Conservation (phyloP, 2,329 filamentous ascomycete species). For the Teratosphaeriaceae sp. region DNA sequence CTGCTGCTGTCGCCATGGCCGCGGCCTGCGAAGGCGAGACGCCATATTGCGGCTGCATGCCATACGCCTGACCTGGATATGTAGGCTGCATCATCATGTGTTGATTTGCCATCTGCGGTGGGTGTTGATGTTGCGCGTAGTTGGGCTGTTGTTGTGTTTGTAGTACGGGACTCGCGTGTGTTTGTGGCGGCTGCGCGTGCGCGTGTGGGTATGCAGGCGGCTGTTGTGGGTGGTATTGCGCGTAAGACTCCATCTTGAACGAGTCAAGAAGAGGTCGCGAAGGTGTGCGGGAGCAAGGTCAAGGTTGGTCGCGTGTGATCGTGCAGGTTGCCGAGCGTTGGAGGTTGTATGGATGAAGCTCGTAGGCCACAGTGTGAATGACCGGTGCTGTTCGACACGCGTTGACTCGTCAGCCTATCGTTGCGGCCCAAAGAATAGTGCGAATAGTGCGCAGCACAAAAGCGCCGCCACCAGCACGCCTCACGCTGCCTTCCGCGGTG, state of each 20-base stretch:
- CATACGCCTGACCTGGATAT: constrained; percentile 69
- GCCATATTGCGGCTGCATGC: constrained; percentile 67
- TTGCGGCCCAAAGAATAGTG: constrained; percentile 15
- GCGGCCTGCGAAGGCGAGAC: constrained; percentile 82
- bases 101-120: constrained; percentile 53
- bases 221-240: constrained; percentile 42
- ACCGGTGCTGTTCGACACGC: constrained; percentile 5
- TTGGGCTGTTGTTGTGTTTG: constrained; percentile 60
- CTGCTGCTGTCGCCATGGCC: constrained; percentile 89
- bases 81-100: constrained; percentile 63
- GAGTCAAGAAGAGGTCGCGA: constrained; percentile 4
- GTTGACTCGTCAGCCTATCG: constrained; percentile 8
- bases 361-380: not conserved
- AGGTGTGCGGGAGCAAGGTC: not conserved
- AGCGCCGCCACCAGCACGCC: constrained; percentile 9
- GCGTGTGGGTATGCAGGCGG: constrained; percentile 32
- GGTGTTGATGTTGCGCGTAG: constrained; percentile 49
- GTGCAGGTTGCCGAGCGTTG: not conserved
- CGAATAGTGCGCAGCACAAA: constrained; percentile 8
- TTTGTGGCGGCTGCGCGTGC: constrained; percentile 48
- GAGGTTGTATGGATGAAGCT: not conserved
- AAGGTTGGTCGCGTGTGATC: constrained; percentile 2
- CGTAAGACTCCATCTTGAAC: constrained; percentile 41
- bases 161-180: constrained; percentile 67
- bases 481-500: constrained; percentile 9